These are phyloP conservation scores for Graphiopsis chlorocephala DNA, from an alignment of 2,329 filamentous ascomycete genomes.

Conservation along the genomic window DNA sequence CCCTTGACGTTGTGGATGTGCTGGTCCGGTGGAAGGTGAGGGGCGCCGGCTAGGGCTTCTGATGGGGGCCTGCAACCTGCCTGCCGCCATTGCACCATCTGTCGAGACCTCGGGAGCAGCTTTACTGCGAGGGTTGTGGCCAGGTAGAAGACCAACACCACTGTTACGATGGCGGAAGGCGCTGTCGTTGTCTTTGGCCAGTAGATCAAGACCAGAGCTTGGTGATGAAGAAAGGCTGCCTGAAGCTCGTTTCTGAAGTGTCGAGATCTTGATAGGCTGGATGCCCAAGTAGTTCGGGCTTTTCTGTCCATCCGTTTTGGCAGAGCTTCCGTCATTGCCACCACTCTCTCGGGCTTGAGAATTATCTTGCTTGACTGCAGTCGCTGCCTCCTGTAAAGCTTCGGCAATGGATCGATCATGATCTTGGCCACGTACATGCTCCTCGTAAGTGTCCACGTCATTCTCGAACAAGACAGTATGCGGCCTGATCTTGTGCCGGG, in stretches of 20 bases:
- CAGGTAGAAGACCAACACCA: conserved; percentile 59
- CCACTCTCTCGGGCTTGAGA: background rate
- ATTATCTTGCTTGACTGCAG: conserved; percentile 14
- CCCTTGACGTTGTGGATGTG: conserved; percentile 17
- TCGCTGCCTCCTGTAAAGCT: conserved; percentile 74
- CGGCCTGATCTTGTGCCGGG: conserved; percentile 71
- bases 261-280: conserved; percentile 12
- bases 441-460: conserved; percentile 53
- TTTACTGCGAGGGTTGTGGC: conserved; percentile 53
- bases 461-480: conserved; percentile 94
- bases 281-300: conserved; percentile 3
- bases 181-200: conserved; percentile 34
- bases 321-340: background rate
- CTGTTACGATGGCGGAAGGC: conserved; percentile 50
- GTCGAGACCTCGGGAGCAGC: conserved; percentile 64
- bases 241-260: conserved; percentile 24
- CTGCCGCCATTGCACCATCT: conserved; percentile 62
- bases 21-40: conserved; percentile 31
- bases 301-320: background rate
- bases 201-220: conserved; percentile 31
- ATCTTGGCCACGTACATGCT: conserved; percentile 34
- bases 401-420: conserved; percentile 69
- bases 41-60: conserved; percentile 23
- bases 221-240: conserved; percentile 36
- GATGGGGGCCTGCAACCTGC: conserved; percentile 57